Evolutionary conservation across 75 land plant genomes (phyloP).

Genomic region (Sequoia sempervirens): DNA sequence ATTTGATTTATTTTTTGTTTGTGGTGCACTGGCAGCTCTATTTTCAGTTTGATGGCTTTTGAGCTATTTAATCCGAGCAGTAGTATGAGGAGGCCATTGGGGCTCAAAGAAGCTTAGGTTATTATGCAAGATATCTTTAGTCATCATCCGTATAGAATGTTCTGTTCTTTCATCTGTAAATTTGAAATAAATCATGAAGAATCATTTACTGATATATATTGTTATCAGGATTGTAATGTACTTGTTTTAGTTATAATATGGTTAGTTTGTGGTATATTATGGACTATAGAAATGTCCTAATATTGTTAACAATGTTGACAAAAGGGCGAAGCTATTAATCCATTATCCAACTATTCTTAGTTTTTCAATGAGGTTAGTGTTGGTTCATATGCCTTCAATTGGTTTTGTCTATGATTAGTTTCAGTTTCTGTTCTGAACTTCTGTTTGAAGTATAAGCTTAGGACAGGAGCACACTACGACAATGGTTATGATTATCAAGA

Average conservation of each 20-base stretch:
- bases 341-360: neutral
- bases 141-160: neutral
- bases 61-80: neutral
- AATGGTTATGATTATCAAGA: neutral
- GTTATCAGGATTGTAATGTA: neutral
- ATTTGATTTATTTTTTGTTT: neutral
- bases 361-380: neutral
- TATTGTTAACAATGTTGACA: neutral
- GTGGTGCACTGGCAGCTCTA: neutral
- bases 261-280: neutral
- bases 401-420: neutral
- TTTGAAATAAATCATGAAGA: neutral
- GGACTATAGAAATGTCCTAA: neutral
- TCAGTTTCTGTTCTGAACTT: neutral
- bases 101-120: neutral
- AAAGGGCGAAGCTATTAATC: neutral
- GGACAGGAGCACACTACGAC: neutral
- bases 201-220: neutral
- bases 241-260: neutral
- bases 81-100: neutral
- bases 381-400: neutral
- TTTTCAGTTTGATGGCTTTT: neutral
- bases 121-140: neutral
- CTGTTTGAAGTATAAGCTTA: neutral
- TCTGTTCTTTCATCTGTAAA: neutral